A percentile compares a stretch with the other conserved stretches of the same genome.
Evolutionary conservation across 176 grass and related monocot genomes (phyloP).

Genomic region (Sorghum bicolor): DNA sequence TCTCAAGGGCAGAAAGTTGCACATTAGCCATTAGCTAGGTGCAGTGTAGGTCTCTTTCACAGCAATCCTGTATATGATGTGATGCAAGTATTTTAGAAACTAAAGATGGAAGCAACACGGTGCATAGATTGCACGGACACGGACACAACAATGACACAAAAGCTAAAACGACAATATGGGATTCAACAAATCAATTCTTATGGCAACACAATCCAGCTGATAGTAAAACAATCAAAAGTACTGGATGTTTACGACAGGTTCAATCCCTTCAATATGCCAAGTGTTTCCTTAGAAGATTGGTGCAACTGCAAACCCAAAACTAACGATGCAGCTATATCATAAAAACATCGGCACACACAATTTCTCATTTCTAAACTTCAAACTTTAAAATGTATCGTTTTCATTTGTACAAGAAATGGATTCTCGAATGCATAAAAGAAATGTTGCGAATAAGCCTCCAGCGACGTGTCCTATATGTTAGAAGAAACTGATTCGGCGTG

Average conservation of each 20-base stretch:
- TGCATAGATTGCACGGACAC: slow-evolving; percentile 7
- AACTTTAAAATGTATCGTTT: neutral
- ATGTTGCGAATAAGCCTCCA: neutral
- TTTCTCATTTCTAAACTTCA: neutral
- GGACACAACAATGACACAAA: neutral
- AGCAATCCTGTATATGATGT: slow-evolving; percentile 64
- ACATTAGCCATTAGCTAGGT: neutral
- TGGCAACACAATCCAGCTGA: neutral
- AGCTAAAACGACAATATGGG: neutral
- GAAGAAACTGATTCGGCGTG: neutral
- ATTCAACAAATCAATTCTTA: neutral
- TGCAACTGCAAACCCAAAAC: neutral
- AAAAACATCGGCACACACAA: neutral
- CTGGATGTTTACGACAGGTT: neutral
- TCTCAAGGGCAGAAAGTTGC: slow-evolving; percentile 78
- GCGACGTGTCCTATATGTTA: neutral
- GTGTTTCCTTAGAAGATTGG: neutral
- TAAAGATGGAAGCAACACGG: neutral
- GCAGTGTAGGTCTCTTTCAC: slow-evolving; percentile 59
- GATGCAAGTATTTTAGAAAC: slow-evolving; percentile 33
- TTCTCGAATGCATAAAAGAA: slow-evolving; percentile 4
- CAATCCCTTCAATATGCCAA: neutral
- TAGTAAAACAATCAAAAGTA: neutral
- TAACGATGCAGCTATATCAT: neutral
- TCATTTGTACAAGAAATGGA: neutral